Evolutionary conservation across 208 protist genomes (phyloP).

Genomic region (Novymonas esmeraldas): DNA sequence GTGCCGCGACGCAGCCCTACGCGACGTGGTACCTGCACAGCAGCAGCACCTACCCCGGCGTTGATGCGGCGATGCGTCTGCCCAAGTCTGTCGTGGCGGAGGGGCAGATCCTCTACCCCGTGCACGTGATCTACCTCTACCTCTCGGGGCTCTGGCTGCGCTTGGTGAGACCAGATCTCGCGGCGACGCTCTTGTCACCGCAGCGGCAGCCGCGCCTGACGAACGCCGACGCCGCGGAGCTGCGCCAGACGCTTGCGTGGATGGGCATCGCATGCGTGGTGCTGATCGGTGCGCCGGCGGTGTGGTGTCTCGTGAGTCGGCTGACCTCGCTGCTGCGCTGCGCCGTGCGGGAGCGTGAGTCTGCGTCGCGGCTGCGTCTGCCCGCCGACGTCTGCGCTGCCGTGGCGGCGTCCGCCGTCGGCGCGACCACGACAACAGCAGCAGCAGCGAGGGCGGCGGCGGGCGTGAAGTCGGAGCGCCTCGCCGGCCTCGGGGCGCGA

Average conservation of each 20-base stretch:
- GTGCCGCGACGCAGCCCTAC: constrained; percentile 21
- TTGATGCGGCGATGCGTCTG: constrained; percentile 6
- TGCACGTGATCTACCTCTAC: constrained; percentile 50
- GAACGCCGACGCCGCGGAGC: background rate
- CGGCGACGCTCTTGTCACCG: background rate
- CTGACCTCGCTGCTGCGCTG: constrained; percentile 2
- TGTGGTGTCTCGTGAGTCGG: background rate
- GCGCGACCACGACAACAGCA: too few relatives aligned
- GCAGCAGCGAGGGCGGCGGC: background rate
- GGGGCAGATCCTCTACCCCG: constrained; percentile 38
- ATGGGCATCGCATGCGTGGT: constrained; percentile 7
- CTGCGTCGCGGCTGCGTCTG: background rate
- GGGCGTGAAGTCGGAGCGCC: background rate
- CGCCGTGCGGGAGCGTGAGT: constrained; percentile 15
- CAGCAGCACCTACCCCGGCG: constrained; percentile 1
- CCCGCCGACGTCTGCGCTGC: background rate
- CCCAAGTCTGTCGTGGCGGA: constrained; percentile 4
- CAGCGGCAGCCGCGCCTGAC: background rate
- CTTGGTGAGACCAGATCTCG: constrained; percentile 2
- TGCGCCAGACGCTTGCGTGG: background rate
- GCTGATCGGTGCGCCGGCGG: constrained; percentile 15
- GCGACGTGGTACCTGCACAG: constrained; percentile 39
- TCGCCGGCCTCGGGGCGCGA: background rate
- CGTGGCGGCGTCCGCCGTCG: background rate
- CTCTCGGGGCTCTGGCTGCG: constrained; percentile 20